Conservation (phyloP, 2,329 filamentous ascomycete genomes). For the Fusarium begoniae region DNA sequence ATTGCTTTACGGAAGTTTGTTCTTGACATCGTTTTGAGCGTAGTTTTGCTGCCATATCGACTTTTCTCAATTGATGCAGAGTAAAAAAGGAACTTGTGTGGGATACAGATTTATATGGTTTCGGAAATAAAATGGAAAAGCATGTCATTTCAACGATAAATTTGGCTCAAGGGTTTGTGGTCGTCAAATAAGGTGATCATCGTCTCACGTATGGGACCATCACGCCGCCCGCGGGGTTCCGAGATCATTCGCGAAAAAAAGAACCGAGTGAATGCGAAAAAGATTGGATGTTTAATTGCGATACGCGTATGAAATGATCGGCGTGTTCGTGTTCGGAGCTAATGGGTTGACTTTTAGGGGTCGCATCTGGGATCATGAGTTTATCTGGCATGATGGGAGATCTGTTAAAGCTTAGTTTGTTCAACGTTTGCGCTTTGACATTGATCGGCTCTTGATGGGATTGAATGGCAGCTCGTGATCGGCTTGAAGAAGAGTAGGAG, state of each 20-base stretch:
- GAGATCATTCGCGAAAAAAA: background rate
- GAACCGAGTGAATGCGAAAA: background rate
- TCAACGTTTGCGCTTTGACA: background rate
- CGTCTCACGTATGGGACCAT: background rate
- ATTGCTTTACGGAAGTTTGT: background rate
- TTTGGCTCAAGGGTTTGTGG: background rate
- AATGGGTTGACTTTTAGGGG: background rate
- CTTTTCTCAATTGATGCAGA: background rate
- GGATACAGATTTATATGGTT: background rate
- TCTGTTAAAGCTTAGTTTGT: background rate
- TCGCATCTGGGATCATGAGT: background rate
- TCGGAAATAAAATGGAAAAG: background rate
- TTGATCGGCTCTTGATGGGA: background rate
- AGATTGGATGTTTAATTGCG: background rate
- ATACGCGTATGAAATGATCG: background rate
- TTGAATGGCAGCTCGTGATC: background rate
- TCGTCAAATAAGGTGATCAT: conserved; percentile 1
- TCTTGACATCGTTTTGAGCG: background rate
- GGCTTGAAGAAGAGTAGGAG: too few relatives aligned
- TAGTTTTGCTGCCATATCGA: conserved; percentile 1
- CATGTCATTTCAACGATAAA: background rate
- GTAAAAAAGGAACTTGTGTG: fast-evolving
- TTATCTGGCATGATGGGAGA: background rate
- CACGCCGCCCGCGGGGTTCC: background rate
- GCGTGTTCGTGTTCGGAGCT: conserved; percentile 21